Evolutionary conservation across 257 asterid species (phyloP).

Genomic region (Gardenia jasminoides): DNA sequence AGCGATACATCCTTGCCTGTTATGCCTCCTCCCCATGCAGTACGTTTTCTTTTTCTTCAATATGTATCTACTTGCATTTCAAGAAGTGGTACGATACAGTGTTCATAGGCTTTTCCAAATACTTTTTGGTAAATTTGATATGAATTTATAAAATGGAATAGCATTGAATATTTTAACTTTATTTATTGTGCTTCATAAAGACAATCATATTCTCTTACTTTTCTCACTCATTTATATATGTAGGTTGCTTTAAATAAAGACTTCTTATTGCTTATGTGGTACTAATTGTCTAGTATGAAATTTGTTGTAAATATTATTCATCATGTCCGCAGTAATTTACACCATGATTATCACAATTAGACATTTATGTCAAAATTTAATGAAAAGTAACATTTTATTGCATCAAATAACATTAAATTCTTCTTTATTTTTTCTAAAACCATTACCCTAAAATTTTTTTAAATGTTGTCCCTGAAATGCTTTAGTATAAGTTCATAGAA

Average conservation of each 20-base stretch:
- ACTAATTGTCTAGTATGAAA: not conserved
- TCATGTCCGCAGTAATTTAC: not conserved
- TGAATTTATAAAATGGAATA: not conserved
- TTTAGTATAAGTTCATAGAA: not conserved
- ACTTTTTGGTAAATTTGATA: not conserved
- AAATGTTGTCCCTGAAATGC: not conserved
- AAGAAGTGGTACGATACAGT: not conserved
- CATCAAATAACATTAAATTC: not conserved
- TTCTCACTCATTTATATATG: not conserved
- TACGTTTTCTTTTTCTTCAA: not conserved
- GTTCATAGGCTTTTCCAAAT: not conserved
- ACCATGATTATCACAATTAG: not conserved
- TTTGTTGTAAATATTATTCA: not conserved
- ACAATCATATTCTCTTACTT: not conserved
- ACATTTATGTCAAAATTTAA: not conserved
- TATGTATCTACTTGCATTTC: not conserved
- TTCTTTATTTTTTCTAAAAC: no score
- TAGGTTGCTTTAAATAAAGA: not conserved
- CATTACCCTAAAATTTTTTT: not conserved
- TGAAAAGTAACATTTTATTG: not conserved
- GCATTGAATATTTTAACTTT: not conserved
- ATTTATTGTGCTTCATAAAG: not conserved
- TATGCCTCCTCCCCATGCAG: not conserved
- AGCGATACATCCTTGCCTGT: no score
- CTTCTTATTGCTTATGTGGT: not conserved